A percentile compares a stretch with the other conserved stretches of the same genome.
These are phyloP conservation scores for Diaporthe ilicicola DNA, from an alignment of 2,329 filamentous ascomycete species.

Conservation along the genomic window DNA sequence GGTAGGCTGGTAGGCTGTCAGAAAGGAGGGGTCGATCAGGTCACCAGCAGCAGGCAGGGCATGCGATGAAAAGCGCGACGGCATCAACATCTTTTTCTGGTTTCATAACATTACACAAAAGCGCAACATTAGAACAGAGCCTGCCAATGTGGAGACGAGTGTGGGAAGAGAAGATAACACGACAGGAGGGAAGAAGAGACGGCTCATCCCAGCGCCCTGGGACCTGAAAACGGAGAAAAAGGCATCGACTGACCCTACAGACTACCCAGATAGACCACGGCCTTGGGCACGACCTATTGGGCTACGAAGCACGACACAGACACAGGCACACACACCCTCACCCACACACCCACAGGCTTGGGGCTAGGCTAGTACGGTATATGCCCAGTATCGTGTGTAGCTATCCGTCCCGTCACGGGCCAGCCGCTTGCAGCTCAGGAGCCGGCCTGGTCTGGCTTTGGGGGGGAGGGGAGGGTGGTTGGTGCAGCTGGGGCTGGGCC, in stretches of 20 bases:
- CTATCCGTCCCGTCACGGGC: conserved; percentile 5
- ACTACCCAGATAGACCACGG: conserved; percentile 13
- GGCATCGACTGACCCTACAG: conserved; percentile 25
- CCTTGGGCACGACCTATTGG: conserved; percentile 20
- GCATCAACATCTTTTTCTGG: conserved; percentile 21
- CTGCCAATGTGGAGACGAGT: conserved; percentile 3
- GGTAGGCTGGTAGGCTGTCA: conserved; percentile 22
- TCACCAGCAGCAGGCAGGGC: conserved; percentile 18
- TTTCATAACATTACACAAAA: conserved; percentile 24
- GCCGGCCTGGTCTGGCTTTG: conserved; percentile 10
- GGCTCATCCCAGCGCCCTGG: not conserved
- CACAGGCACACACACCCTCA: not conserved
- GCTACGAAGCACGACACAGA: not conserved
- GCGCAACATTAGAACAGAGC: conserved; percentile 10
- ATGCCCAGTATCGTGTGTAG: not conserved
- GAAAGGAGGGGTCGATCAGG: conserved; percentile 24
- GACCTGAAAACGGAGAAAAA: conserved; percentile 20
- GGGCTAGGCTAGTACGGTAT: not conserved
- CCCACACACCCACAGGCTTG: not conserved
- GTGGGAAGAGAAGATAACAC: not conserved
- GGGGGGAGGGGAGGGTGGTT: not conserved
- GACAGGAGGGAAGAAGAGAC: not conserved
- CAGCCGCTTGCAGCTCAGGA: conserved; percentile 20
- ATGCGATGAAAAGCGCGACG: conserved; percentile 19
- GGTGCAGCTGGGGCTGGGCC: conserved; percentile 3